These are phyloP conservation scores for Hysterium pulicare DNA, from an alignment of 2,329 filamentous ascomycete genomes.

Conservation along the genomic window DNA sequence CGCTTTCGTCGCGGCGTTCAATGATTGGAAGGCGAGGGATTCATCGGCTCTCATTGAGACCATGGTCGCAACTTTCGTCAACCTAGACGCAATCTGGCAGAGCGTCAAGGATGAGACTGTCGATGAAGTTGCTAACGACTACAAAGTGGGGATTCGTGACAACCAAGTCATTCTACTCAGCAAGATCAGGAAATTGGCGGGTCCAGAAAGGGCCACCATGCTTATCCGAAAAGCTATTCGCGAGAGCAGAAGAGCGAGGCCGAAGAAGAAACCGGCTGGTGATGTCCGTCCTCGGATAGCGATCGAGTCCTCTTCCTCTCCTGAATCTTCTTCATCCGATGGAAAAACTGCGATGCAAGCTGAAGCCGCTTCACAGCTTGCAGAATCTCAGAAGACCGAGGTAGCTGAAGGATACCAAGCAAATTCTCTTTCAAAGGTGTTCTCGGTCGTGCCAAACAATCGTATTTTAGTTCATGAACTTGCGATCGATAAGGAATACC, in stretches of 20 bases:
- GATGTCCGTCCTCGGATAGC: conserved; percentile 67
- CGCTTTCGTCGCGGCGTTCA: conserved; percentile 74
- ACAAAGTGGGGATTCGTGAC: conserved; percentile 74
- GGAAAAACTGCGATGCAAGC: conserved; percentile 36
- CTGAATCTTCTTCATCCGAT: conserved; percentile 21
- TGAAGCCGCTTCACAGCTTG: conserved; percentile 26
- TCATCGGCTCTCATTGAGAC: conserved; percentile 74
- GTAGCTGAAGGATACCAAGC: conserved; percentile 32
- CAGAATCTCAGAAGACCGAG: conserved; percentile 13
- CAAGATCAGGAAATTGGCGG: conserved; percentile 74
- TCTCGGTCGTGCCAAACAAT: conserved; percentile 67
- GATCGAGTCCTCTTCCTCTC: conserved; percentile 36
- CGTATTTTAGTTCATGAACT: conserved; percentile 74
- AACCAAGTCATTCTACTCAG: conserved; percentile 78
- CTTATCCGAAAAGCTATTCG: conserved; percentile 72
- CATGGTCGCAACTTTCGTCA: conserved; percentile 83
- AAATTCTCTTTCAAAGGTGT: conserved; percentile 50
- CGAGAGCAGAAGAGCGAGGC: conserved; percentile 64
- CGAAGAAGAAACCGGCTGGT: conserved; percentile 63
- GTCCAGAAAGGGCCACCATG: conserved; percentile 65
- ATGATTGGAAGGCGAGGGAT: conserved; percentile 79
- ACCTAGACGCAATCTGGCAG: conserved; percentile 79
- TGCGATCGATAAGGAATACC: conserved; percentile 74
- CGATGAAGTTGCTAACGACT: conserved; percentile 70
- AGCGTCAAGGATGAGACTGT: conserved; percentile 76